A percentile compares a stretch with the other conserved stretches of the same genome.
Evolutionary conservation across 495 filamentous ascomycete species (phyloP).

Genomic region (Aeminium ludgeri): DNA sequence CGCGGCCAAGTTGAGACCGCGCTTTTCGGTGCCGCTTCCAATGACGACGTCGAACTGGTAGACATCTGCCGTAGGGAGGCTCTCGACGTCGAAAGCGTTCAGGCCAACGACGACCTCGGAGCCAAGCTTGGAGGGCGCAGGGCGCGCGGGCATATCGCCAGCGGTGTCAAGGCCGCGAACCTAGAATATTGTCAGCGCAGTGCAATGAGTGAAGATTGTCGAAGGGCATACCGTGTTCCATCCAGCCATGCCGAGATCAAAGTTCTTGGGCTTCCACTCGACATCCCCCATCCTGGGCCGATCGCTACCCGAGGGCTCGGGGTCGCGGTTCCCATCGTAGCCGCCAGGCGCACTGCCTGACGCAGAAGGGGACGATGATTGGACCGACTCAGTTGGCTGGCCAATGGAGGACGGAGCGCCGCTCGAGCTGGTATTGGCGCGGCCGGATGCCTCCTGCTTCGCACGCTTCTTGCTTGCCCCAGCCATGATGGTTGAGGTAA

Average conservation of each 20-base stretch:
- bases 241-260: constrained; percentile 20
- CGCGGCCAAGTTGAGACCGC: constrained; percentile 47
- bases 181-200: too few species aligned
- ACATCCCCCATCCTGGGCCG: not conserved
- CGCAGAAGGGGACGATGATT: not conserved
- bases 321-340: constrained; percentile 22
- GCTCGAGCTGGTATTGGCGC: not conserved
- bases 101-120: constrained; percentile 39
- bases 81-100: constrained; percentile 57
- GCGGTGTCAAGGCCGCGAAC: constrained; percentile 13
- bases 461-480: constrained; percentile 19
- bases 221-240: constrained; percentile 9
- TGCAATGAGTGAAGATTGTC: too few species aligned
- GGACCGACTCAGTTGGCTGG: not conserved
- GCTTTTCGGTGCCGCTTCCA: constrained; percentile 42
- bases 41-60: constrained; percentile 77
- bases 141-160: constrained; percentile 2
- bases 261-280: constrained; percentile 11
- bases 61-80: constrained; percentile 36
- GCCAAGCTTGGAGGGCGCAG: constrained; percentile 26
- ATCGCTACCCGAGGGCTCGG: not conserved
- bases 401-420: constrained; percentile 1
- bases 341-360: not conserved
- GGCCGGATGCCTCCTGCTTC: constrained; percentile 3
- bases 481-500: constrained; percentile 13